Base-by-base conservation (phyloP, 495 filamentous ascomycete genomes). In the Clavariopsis aquatica region DNA sequence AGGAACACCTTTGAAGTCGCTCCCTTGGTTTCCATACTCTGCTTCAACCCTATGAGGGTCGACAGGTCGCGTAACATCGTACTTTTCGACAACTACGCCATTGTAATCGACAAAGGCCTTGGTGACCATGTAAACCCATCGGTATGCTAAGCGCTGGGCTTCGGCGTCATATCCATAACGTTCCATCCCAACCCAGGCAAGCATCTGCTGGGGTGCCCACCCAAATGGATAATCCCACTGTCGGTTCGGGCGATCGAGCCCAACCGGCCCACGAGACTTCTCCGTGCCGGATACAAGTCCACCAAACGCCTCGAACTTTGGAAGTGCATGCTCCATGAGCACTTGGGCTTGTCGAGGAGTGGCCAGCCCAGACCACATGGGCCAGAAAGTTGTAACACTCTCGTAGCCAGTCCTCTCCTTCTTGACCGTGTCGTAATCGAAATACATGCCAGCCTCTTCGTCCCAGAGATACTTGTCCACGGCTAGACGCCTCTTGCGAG, bases 161-260 rank as follows among this genome's bases (percentile, higher is more conserved):
- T 96, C 93, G 26, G 92, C 87, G 43, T 89, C 83, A 70, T 94
- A 98, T 20, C 93, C 91, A 71, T 97, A 98, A 17, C 91, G 86
- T 72, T 89, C 81, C 31, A 98, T 80, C 6, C 91, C 95, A 0
- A 87, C 91, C 94, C 95, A 98, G 1, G 94, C 94, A 31, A 98
- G 85, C 78, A 98, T 97, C 79, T 98, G 94, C 81, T 98, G 94
- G 10, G 94, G 94, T 20, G 94, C 93, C 94, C 94, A 98, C 49
- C 94, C 94, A 73, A 92, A 96, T 0, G 94, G 94, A 73, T 92
- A 98, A 74, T 98, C 94, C 94, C 94, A 98, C 74, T 98, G 94
- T 34, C 92, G 84, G 69, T 96, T 96, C 2, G 94, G 94, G 13
- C 91, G 82, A 66, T 89, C 84, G n/a, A 96, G 71, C 15, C 87